Evolutionary conservation across 495 filamentous ascomycete genomes (phyloP).

Genomic region (Daldinia caldariorum): DNA sequence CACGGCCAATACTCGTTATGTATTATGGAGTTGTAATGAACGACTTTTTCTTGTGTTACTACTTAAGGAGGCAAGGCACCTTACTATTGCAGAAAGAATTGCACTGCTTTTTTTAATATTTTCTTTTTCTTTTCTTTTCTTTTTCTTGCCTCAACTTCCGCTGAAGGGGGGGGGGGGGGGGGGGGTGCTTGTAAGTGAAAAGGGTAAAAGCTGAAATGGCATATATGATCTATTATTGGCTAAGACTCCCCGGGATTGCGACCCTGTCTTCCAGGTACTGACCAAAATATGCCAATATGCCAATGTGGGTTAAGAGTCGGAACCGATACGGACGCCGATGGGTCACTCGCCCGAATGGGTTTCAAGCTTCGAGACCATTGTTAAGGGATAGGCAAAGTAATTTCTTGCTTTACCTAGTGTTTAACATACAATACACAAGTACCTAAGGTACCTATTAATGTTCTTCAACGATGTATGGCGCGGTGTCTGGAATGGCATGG

Average conservation of each 20-base stretch:
- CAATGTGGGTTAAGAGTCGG: slow-evolving; percentile 22
- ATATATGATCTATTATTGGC: slow-evolving; percentile 23
- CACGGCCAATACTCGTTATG: slow-evolving; percentile 30
- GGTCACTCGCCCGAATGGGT: slow-evolving; percentile 33
- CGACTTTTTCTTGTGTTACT: slow-evolving; percentile 29
- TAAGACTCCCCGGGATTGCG: slow-evolving; percentile 12
- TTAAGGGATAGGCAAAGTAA: slow-evolving; percentile 20
- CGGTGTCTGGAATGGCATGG: background rate
- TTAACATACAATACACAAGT: too few species aligned
- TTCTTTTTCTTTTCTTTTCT: too few species aligned
- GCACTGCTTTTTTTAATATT: background rate
- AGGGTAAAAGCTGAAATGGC: slow-evolving; percentile 19
- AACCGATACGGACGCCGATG: slow-evolving; percentile 35
- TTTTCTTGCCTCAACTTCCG: slow-evolving; percentile 24
- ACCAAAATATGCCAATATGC: slow-evolving; percentile 6
- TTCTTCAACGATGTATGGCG: background rate
- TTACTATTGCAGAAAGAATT: slow-evolving; percentile 1
- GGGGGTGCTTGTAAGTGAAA: background rate
- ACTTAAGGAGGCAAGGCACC: too few species aligned
- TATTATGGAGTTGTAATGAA: slow-evolving; percentile 30
- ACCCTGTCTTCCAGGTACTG: slow-evolving; percentile 13
- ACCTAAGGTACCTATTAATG: too few species aligned
- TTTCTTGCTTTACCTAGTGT: slow-evolving; percentile 9
- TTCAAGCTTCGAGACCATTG: slow-evolving; percentile 35
- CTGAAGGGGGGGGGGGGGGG: too few species aligned